Evolutionary conservation across 345 rosid genomes (phyloP).

Genomic region (Pistacia vera): DNA sequence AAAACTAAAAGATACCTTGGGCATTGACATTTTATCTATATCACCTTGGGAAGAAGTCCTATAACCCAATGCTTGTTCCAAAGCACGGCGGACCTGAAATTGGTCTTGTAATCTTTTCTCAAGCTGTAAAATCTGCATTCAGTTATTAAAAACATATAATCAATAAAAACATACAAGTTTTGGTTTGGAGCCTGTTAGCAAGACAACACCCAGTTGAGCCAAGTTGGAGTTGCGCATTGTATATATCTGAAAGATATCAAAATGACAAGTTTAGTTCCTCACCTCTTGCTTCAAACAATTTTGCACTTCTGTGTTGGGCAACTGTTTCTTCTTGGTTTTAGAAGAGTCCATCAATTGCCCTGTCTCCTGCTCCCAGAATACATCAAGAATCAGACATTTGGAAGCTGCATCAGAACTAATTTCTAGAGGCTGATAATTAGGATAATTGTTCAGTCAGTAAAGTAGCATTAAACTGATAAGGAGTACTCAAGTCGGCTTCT

Average conservation of each 20-base stretch:
- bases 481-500: not conserved
- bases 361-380: constrained; percentile 57
- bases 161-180: constrained; percentile 2
- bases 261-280: constrained; percentile 16
- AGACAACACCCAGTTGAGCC: not conserved
- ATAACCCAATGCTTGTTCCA: constrained; percentile 89
- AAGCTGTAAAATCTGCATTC: constrained; percentile 73
- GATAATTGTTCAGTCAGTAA: not conserved
- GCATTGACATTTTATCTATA: constrained; percentile 44
- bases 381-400: constrained; percentile 21
- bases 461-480: constrained; percentile 6
- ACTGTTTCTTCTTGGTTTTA: constrained; percentile 48
- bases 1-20: constrained; percentile 56
- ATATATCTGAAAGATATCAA: not conserved
- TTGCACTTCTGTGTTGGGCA: constrained; percentile 48
- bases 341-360: constrained; percentile 41
- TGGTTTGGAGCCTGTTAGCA: not conserved
- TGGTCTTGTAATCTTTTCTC: constrained; percentile 81
- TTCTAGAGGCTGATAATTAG: not conserved
- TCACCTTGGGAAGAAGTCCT: constrained; percentile 41
- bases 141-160: not conserved
- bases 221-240: not conserved
- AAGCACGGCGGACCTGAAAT: constrained; percentile 67
- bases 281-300: constrained; percentile 89
- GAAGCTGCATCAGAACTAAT: constrained; percentile 4